These are phyloP conservation scores for Thalia dealbata DNA, from an alignment of 176 grass and related monocot genomes.

Conservation along the genomic window DNA sequence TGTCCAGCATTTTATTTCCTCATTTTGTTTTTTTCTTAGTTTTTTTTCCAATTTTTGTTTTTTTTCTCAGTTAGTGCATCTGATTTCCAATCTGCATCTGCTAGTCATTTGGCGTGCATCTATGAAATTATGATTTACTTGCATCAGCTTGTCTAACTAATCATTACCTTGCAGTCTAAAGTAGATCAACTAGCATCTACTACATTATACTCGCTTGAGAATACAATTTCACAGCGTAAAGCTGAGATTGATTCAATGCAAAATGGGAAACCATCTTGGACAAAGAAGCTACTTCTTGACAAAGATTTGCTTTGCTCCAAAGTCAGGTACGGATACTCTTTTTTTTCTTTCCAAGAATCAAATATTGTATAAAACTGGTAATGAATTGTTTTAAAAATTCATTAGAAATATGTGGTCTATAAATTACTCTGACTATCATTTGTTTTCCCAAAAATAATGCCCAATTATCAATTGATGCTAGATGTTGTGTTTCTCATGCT, in stretches of 20 bases:
- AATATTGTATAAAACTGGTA: neutral
- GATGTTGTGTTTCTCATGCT: too few species aligned
- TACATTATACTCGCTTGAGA: slow-evolving; percentile 73
- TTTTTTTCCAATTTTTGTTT: neutral
- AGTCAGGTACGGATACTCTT: slow-evolving; percentile 39
- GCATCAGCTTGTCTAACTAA: slow-evolving; percentile 1
- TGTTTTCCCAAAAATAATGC: too few species aligned
- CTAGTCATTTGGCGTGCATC: neutral
- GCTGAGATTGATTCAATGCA: slow-evolving; percentile 39
- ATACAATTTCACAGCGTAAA: slow-evolving; percentile 67
- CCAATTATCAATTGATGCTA: too few species aligned
- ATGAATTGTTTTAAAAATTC: neutral
- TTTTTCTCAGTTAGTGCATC: neutral
- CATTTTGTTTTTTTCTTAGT: neutral
- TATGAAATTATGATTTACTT: neutral
- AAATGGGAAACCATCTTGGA: slow-evolving; percentile 74
- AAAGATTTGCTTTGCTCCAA: slow-evolving; percentile 73
- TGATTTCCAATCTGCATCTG: neutral
- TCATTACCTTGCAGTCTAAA: slow-evolving; percentile 11
- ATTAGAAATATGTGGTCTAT: neutral
- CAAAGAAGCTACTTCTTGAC: slow-evolving; percentile 68
- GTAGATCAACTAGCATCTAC: slow-evolving; percentile 40
- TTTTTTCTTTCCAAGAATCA: neutral
- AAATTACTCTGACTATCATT: too few species aligned
- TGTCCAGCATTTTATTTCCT: slow-evolving; percentile 13